Conservation (phyloP, 768 basidiomycete species). For the Leccinum broughii region DNA sequence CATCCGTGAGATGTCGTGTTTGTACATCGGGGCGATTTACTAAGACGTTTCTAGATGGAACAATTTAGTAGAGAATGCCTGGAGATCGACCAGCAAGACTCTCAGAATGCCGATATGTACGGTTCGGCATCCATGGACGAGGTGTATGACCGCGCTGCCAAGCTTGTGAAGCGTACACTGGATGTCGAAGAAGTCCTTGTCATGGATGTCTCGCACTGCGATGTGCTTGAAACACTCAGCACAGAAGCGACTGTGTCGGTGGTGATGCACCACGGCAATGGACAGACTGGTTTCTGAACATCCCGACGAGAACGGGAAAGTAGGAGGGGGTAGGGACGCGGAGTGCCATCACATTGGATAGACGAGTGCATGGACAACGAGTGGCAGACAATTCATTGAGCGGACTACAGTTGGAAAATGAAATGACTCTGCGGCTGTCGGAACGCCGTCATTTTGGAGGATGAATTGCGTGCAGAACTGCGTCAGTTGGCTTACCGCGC, state of each 20-base stretch:
- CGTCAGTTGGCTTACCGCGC: too few species aligned
- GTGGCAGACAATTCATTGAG: too few species aligned
- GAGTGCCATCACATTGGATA: too few species aligned
- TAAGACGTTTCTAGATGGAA: constrained; percentile 66
- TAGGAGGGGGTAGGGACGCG: too few species aligned
- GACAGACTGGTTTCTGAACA: constrained; percentile 27
- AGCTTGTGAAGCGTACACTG: constrained; percentile 84
- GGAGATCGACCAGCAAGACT: constrained; percentile 69
- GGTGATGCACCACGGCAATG: constrained; percentile 68
- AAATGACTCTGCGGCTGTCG: too few species aligned
- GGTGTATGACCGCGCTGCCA: constrained; percentile 88
- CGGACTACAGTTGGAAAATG: too few species aligned
- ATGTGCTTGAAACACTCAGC: constrained; percentile 72
- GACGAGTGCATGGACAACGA: too few species aligned
- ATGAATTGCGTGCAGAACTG: too few species aligned
- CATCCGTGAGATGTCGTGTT: constrained; percentile 53
- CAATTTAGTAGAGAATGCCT: constrained; percentile 93
- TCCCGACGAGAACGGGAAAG: too few species aligned
- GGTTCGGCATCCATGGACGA: constrained; percentile 67
- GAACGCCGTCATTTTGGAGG: too few species aligned
- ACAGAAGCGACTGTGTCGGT: constrained; percentile 65
- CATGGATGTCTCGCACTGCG: constrained; percentile 89
- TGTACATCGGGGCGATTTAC: background rate
- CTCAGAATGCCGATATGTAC: constrained; percentile 25
- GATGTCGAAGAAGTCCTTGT: constrained; percentile 92